Evolutionary conservation across 345 rosid genomes (phyloP).

Genomic region (Lumnitzera racemosa): DNA sequence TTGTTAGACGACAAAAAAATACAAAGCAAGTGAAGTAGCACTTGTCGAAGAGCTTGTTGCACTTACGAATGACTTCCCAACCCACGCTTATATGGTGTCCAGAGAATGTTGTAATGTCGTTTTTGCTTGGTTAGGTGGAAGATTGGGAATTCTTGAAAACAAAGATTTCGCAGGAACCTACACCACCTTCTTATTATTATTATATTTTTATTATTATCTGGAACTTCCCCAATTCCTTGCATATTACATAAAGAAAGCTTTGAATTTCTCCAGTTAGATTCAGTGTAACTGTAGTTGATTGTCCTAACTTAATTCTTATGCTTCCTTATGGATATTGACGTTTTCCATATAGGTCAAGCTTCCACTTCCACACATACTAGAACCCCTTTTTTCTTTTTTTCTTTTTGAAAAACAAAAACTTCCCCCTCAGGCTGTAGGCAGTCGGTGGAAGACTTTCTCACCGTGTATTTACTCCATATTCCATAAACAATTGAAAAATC

Average conservation of each 20-base stretch:
- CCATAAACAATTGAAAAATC: too few relatives aligned
- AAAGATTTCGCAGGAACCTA: conserved; percentile 6
- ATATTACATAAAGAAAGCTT: conserved; percentile 14
- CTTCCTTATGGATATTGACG: not conserved
- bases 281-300: not conserved
- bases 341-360: not conserved
- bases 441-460: too few relatives aligned
- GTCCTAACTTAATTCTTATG: not conserved
- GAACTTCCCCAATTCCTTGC: conserved; percentile 9
- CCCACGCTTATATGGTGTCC: conserved; percentile 12
- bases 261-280: not conserved
- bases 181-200: not conserved
- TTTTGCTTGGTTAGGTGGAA: conserved; percentile 22
- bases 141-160: conserved; percentile 9
- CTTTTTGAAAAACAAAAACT: too few relatives aligned
- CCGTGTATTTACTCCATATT: too few relatives aligned
- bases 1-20: too few relatives aligned
- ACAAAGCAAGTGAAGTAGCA: too few relatives aligned
- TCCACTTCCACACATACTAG: not conserved
- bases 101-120: conserved; percentile 18
- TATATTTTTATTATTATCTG: too few relatives aligned
- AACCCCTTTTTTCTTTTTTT: not conserved
- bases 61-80: conserved; percentile 3
- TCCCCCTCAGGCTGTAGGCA: too few relatives aligned
- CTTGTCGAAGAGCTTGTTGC: not conserved